Percentiles rank a stretch among this genome's conserved stretches.
These are phyloP conservation scores for Ziziphus jujuba DNA, from an alignment of 306 rosid species.

Conservation along the genomic window DNA sequence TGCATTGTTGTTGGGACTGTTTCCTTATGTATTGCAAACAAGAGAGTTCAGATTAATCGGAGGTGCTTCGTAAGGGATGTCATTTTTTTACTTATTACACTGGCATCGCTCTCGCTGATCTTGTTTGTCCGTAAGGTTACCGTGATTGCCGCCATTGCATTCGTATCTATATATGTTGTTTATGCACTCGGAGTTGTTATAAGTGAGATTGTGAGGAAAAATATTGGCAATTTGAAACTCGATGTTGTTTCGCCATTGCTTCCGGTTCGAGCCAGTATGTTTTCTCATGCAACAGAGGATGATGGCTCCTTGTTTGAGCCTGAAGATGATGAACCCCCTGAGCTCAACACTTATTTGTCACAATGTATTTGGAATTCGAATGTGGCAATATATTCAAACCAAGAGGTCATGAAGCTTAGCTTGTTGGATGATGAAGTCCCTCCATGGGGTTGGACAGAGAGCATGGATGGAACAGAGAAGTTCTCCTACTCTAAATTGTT, in stretches of 20 bases:
- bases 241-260: not conserved
- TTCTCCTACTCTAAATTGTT: not conserved
- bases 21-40: not conserved
- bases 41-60: not conserved
- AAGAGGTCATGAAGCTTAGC: not conserved
- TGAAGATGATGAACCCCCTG: not conserved
- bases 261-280: not conserved
- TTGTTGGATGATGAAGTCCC: conserved; percentile 1
- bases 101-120: not conserved
- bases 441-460: conserved; percentile 3
- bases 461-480: not conserved
- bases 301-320: not conserved
- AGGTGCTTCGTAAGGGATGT: not conserved
- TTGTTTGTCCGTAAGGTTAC: not conserved
- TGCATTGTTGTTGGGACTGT: conserved; percentile 1
- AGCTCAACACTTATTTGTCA: not conserved
- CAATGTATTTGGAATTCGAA: not conserved
- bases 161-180: not conserved
- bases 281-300: not conserved
- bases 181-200: not conserved
- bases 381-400: not conserved
- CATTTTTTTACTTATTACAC: not conserved
- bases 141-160: not conserved
- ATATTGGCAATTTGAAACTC: not conserved
- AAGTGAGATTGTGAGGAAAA: not conserved